Evolutionary conservation across 2,329 filamentous ascomycete genomes (phyloP), one percentile per base, ranked within the genome.

Genomic region (Penicillium polonicum): DNA sequence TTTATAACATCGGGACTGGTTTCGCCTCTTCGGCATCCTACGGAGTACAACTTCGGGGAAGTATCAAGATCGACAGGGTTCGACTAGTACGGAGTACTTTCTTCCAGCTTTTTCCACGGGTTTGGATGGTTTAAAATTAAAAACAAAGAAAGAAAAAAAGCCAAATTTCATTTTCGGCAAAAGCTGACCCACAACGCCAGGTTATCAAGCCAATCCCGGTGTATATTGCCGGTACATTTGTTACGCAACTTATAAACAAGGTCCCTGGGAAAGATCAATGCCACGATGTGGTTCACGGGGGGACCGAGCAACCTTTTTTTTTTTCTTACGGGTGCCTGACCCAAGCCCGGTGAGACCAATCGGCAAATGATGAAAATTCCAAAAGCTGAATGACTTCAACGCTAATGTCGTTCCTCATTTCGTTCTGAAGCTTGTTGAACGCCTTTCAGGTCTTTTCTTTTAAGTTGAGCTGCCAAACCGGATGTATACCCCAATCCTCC

Each of bases 61-160:
- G 17, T 21, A 15, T 19, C 55, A 48, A 44, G 65, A 66, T 67
- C 65, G 61, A 64, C 65, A 67, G 64, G 64, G 65, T 64, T 64
- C 48, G 58, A 66, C 60, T 59, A 62, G 57, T 60, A 62, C 53
- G 45, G 54, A 56, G 48, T 43, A 56, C 55, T 52, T 55, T 17
- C 35, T n/a, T 36, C 3, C 35, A n/a, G 2, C 4, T 4, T 60
- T 51, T 63, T 38, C 63, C 63, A 64, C 33, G 51, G 62, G 43
- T 48, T 33, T 21, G 29, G 35, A n/a, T 38, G 15, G 3, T 38
- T 35, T 17, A 8, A 35, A 35, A 35, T 35, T 33, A 33, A 35
- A 17, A 2, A 39, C 23, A 23, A 23, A 23, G 23, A 5, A 3
- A 23, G 5, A 23, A 23, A 3, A 39, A 46, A 23, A 17, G 6